phyloP scores from a whole-genome alignment of 768 basidiomycete species.

The Clitopilus hobsonii region DNA sequence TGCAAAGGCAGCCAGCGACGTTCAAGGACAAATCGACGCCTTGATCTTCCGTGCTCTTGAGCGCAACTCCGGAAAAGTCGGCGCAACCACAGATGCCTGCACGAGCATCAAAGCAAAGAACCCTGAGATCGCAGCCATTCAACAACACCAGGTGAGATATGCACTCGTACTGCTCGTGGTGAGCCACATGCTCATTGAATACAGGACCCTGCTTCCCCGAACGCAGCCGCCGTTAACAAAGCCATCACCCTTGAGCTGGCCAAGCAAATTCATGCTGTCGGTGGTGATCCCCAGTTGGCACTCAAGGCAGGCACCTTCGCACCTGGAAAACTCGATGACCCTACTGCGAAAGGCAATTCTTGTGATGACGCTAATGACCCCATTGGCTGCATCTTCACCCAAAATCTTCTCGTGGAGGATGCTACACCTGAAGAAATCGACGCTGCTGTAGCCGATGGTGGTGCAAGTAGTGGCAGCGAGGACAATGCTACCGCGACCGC shows the following conservation, averaged over 20 bases:
- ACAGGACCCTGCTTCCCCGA: slow-evolving; percentile 56
- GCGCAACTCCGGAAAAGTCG: slow-evolving; percentile 56
- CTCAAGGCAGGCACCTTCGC: slow-evolving; percentile 60
- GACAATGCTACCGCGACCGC: slow-evolving; percentile 2
- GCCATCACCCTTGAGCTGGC: slow-evolving; percentile 58
- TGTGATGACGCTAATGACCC: slow-evolving; percentile 51
- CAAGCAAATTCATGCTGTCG: slow-evolving; percentile 60
- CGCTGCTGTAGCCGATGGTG: slow-evolving; percentile 39
- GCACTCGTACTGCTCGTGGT: not conserved
- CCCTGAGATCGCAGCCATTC: slow-evolving; percentile 61
- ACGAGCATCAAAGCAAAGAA: slow-evolving; percentile 52
- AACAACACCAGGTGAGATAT: slow-evolving; percentile 47
- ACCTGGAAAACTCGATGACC: slow-evolving; percentile 47
- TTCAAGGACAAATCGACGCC: slow-evolving; percentile 52
- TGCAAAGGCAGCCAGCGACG: slow-evolving; percentile 57
- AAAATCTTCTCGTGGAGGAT: slow-evolving; percentile 52
- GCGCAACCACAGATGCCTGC: slow-evolving; percentile 42
- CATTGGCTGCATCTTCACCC: slow-evolving; percentile 58
- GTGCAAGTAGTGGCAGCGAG: not conserved
- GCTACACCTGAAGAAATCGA: slow-evolving; percentile 54
- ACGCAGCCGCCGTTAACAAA: slow-evolving; percentile 59
- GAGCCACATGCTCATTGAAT: not conserved
- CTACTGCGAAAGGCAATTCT: slow-evolving; percentile 50
- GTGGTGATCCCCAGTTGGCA: slow-evolving; percentile 54
- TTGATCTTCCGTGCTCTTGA: slow-evolving; percentile 63